Evolutionary conservation across 2,329 filamentous ascomycete species (phyloP).

Genomic region (Parasarocladium wereldwijsianum): DNA sequence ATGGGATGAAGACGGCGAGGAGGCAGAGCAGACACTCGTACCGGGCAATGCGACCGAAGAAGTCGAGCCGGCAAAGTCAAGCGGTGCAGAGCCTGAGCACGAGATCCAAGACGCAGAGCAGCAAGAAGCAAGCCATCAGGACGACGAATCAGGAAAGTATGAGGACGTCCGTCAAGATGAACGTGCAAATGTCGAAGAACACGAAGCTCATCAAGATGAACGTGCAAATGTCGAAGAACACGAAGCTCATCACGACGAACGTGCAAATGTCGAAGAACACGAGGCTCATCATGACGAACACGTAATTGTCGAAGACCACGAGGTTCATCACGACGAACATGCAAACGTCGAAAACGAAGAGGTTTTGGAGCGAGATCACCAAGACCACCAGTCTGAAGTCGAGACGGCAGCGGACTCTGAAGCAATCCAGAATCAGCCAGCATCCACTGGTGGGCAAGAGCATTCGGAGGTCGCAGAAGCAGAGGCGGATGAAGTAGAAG

Average conservation of each 20-base stretch:
- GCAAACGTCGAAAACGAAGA: neutral
- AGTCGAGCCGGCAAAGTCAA: neutral
- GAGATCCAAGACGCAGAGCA: neutral
- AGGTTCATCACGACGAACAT: neutral
- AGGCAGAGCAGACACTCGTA: slow-evolving; percentile 1
- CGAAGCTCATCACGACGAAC: neutral
- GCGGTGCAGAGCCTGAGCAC: neutral
- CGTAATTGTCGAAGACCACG: neutral
- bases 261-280: neutral
- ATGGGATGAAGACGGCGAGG: slow-evolving; percentile 4
- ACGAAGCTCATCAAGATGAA: neutral
- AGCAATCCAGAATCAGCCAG: too few species aligned
- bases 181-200: neutral
- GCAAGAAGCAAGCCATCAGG: neutral
- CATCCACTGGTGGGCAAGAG: too few species aligned
- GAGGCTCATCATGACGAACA: neutral
- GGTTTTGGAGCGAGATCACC: too few species aligned
- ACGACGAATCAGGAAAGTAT: neutral
- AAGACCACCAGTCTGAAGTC: too few species aligned
- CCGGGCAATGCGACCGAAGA: slow-evolving; percentile 3
- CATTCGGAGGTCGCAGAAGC: neutral
- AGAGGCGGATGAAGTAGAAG: slow-evolving; percentile 8
- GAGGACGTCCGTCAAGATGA: neutral
- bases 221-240: neutral
- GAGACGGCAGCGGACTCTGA: too few species aligned